A percentile compares a stretch with the other conserved stretches of the same genome.
Conservation (phyloP, 345 rosid genomes). For the Syzygium aqueum region DNA sequence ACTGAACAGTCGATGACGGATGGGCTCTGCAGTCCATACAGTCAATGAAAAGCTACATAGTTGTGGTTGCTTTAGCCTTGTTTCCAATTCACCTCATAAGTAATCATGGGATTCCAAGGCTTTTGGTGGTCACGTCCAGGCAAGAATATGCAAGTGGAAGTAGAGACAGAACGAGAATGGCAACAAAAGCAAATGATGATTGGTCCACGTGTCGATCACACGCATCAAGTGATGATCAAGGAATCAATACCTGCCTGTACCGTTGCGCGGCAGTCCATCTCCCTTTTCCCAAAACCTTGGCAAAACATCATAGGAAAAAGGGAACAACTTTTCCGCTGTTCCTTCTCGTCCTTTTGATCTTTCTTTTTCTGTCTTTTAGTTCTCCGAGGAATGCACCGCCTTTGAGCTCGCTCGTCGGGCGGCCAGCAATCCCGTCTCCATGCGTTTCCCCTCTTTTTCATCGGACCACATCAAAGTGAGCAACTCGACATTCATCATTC, state of each 20-base stretch:
- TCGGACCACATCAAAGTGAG: neutral
- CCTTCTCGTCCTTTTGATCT: neutral
- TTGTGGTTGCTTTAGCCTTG: neutral
- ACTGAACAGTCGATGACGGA: neutral
- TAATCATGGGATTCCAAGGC: neutral
- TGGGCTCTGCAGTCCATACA: neutral
- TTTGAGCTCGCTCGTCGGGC: neutral
- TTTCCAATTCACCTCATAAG: neutral
- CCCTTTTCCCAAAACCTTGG: no score
- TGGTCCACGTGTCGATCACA: neutral
- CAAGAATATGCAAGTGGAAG: neutral
- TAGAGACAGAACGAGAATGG: neutral
- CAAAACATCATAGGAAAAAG: neutral
- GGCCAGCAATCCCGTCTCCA: neutral
- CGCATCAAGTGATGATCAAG: neutral
- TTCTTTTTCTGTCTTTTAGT: neutral
- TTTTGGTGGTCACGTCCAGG: neutral
- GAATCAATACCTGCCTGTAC: neutral
- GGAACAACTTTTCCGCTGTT: neutral
- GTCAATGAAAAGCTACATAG: neutral
- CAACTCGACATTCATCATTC: neutral
- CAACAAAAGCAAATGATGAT: neutral
- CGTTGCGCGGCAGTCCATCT: neutral
- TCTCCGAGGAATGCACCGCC: neutral
- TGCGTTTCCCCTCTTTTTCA: neutral